Evolutionary conservation across 2,329 filamentous ascomycete species (phyloP).

Genomic region (Grosmannia huntii): DNA sequence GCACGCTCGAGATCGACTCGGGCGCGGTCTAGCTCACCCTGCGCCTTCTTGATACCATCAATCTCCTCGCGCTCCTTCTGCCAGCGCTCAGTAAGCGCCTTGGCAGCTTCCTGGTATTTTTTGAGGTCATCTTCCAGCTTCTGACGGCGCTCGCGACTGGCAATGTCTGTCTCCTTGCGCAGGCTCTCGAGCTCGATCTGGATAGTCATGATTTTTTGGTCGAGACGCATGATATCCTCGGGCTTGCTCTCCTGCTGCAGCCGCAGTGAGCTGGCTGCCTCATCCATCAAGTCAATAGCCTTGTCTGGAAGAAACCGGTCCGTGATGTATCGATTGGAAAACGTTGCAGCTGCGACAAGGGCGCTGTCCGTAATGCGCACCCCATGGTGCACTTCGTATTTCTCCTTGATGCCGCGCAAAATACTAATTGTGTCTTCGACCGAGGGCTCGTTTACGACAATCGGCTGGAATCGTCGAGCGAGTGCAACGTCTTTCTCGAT

Average conservation of each 20-base stretch:
- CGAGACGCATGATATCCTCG: slow-evolving; percentile 81
- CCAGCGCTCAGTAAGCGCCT: slow-evolving; percentile 70
- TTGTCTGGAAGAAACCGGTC: slow-evolving; percentile 95
- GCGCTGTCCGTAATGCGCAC: slow-evolving; percentile 89
- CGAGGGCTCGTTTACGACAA: slow-evolving; percentile 80
- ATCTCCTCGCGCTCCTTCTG: slow-evolving; percentile 81
- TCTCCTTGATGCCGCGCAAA: slow-evolving; percentile 89
- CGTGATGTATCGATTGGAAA: slow-evolving; percentile 92
- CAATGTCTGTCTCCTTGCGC: slow-evolving; percentile 83
- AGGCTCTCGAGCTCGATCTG: slow-evolving; percentile 94
- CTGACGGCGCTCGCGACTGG: slow-evolving; percentile 75
- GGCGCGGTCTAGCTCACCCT: slow-evolving; percentile 79
- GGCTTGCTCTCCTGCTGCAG: slow-evolving; percentile 95
- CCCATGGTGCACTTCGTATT: slow-evolving; percentile 94
- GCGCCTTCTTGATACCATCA: slow-evolving; percentile 72
- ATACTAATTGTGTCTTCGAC: slow-evolving; percentile 94
- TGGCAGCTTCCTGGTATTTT: slow-evolving; percentile 62
- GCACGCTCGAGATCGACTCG: slow-evolving; percentile 77
- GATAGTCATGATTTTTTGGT: slow-evolving; percentile 92
- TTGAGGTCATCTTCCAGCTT: slow-evolving; percentile 71
- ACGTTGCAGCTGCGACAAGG: slow-evolving; percentile 78
- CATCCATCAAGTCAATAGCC: slow-evolving; percentile 92
- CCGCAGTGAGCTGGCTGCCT: slow-evolving; percentile 80
- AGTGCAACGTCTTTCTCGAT: slow-evolving; percentile 96
- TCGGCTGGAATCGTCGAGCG: slow-evolving; percentile 86